Conservation (phyloP, 2,329 filamentous ascomycete genomes). For the Zymoseptoria crescenta region DNA sequence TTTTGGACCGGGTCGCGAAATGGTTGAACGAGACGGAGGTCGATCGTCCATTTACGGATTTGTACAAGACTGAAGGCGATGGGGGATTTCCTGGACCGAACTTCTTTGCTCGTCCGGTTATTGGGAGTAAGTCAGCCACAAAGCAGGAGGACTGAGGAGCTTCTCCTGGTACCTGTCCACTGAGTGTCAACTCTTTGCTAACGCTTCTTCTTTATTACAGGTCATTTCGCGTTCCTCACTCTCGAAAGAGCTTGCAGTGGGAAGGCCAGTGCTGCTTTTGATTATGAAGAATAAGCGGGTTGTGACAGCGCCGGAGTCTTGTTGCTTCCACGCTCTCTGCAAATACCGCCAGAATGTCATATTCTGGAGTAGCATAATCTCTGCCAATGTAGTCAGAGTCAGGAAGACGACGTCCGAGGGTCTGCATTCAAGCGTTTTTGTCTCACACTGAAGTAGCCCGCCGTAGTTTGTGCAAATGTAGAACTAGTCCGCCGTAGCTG, state of each 20-base stretch:
- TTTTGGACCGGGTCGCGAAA: conserved; percentile 63
- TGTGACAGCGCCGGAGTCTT: no score
- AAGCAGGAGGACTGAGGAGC: not conserved
- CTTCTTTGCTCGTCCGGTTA: conserved; percentile 76
- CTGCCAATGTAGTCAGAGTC: no score
- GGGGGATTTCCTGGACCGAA: conserved; percentile 66
- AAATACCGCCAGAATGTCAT: no score
- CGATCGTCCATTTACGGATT: conserved; percentile 70
- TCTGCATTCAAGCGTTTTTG: no score
- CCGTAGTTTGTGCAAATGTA: no score
- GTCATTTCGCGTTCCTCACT: conserved; percentile 76
- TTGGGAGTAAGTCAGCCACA: conserved; percentile 49
- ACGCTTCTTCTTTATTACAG: not conserved
- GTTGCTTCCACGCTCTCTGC: no score
- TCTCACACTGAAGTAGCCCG: no score
- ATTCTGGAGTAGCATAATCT: no score
- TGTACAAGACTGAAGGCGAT: conserved; percentile 71
- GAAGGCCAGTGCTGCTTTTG: conserved; percentile 12
- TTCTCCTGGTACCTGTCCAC: not conserved
- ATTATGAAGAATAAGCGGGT: conserved; percentile 6
- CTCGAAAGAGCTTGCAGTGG: conserved; percentile 62
- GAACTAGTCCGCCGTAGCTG: no score
- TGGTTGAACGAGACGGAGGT: conserved; percentile 79
- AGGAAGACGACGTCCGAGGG: no score
- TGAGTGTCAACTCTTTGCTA: not conserved